These are phyloP conservation scores for Psilocybe sp. DNA, from an alignment of 768 basidiomycete genomes.

Conservation along the genomic window DNA sequence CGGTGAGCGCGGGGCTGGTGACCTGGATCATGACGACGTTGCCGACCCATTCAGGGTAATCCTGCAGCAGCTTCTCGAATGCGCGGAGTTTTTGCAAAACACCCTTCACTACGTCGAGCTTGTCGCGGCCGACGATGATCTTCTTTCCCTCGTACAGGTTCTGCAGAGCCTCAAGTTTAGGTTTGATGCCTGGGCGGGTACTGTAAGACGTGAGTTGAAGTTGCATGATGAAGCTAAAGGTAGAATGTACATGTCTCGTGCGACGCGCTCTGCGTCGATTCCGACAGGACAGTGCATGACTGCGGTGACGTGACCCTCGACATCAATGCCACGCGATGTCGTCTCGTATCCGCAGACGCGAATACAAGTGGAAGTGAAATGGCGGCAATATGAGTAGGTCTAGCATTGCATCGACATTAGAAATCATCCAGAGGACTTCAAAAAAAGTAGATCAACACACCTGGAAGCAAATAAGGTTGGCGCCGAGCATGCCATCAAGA, in stretches of 20 bases:
- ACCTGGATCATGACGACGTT: constrained; percentile 90
- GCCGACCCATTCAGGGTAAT: constrained; percentile 94
- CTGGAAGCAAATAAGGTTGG: constrained; percentile 96
- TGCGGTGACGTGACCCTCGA: constrained; percentile 78
- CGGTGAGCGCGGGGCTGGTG: constrained; percentile 88
- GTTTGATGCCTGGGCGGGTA: constrained; percentile 75
- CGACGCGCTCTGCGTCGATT: constrained; percentile 89
- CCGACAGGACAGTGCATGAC: constrained; percentile 94
- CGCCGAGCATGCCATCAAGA: constrained; percentile 96
- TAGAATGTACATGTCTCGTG: constrained; percentile 63
- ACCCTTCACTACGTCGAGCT: constrained; percentile 97
- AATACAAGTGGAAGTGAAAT: constrained; percentile 92
- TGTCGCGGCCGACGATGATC: constrained; percentile 96
- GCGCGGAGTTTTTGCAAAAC: constrained; percentile 97
- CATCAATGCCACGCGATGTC: constrained; percentile 70
- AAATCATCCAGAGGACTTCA: neutral
- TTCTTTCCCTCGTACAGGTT: constrained; percentile 93
- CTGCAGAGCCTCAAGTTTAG: constrained; percentile 85
- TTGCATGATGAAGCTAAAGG: neutral
- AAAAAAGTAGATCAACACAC: constrained; percentile 23
- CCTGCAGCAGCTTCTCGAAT: constrained; percentile 89
- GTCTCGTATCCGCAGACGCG: constrained; percentile 96
- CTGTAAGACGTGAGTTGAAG: constrained; percentile 26
- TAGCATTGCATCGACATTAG: constrained; percentile 16
- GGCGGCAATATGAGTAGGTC: constrained; percentile 93